Conservation (phyloP, 371 early-diverging fungal species). For the Rhizopus arrhizus region DNA sequence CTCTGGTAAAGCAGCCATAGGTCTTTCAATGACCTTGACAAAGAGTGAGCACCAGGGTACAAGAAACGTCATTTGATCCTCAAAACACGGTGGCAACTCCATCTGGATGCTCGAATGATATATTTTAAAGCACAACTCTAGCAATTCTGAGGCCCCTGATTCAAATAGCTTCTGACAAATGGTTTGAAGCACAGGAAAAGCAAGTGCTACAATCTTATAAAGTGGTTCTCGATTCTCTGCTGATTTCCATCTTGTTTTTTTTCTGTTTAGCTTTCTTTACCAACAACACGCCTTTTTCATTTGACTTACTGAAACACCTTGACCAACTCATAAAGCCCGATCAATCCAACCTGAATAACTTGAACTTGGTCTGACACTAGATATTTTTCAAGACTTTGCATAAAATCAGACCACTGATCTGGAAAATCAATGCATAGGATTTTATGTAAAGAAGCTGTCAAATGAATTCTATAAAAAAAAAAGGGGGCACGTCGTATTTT, state of each 20-base stretch:
- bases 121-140: constrained; percentile 78
- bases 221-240: constrained; percentile 62
- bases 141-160: constrained; percentile 78
- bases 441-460: constrained; percentile 68
- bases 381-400: constrained; percentile 61
- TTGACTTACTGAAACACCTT: constrained; percentile 75
- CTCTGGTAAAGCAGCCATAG: constrained; percentile 54
- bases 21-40: constrained; percentile 73
- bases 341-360: constrained; percentile 72
- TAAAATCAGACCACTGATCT: constrained; percentile 80
- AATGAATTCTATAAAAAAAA: constrained; percentile 63
- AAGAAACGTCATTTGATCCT: constrained; percentile 61
- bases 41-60: constrained; percentile 89
- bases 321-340: constrained; percentile 78
- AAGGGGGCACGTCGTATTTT: background rate
- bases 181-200: constrained; percentile 75
- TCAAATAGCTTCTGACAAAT: constrained; percentile 66
- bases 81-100: constrained; percentile 70
- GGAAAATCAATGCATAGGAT: constrained; percentile 78
- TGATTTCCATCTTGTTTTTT: constrained; percentile 54
- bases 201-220: constrained; percentile 65
- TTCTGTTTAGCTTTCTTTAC: background rate
- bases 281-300: background rate
- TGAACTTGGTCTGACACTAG: constrained; percentile 68
- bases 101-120: constrained; percentile 74